phyloP scores from a whole-genome alignment of 225 moss, liverwort and hornwort species.

The Bryum argenteum region DNA sequence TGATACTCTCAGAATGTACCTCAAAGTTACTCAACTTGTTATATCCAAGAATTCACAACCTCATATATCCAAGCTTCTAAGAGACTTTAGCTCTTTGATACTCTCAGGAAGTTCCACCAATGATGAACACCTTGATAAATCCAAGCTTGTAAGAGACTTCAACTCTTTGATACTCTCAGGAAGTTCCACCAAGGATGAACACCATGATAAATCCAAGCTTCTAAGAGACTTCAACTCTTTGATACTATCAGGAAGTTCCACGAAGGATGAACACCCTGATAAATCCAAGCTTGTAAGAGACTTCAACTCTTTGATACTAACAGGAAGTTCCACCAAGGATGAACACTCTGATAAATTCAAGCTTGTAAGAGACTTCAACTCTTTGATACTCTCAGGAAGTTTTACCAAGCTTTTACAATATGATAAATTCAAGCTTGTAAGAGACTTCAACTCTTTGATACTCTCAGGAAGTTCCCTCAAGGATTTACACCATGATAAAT shows the following conservation, averaged over 20 bases:
- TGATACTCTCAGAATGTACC: not conserved
- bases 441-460: not conserved
- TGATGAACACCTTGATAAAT: too few relatives aligned
- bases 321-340: not conserved
- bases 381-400: not conserved
- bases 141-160: too few relatives aligned
- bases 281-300: not conserved
- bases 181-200: too few relatives aligned
- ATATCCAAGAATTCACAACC: too few relatives aligned
- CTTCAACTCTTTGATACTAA: not conserved
- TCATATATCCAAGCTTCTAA: too few relatives aligned
- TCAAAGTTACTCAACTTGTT: not conserved
- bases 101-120: too few relatives aligned
- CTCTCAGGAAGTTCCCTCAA: not conserved
- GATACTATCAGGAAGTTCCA: not conserved
- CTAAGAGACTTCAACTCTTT: not conserved
- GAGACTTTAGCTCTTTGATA: too few relatives aligned
- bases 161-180: too few relatives aligned
- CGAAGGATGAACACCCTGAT: not conserved
- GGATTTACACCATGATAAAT: not conserved
- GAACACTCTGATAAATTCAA: not conserved
- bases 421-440: rapidly evolving
- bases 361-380: not conserved
- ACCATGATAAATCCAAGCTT: too few relatives aligned
- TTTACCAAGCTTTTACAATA: not conserved